These are phyloP conservation scores for Dactylellina sp. DNA, from an alignment of 2,329 filamentous ascomycete genomes.

Conservation along the genomic window DNA sequence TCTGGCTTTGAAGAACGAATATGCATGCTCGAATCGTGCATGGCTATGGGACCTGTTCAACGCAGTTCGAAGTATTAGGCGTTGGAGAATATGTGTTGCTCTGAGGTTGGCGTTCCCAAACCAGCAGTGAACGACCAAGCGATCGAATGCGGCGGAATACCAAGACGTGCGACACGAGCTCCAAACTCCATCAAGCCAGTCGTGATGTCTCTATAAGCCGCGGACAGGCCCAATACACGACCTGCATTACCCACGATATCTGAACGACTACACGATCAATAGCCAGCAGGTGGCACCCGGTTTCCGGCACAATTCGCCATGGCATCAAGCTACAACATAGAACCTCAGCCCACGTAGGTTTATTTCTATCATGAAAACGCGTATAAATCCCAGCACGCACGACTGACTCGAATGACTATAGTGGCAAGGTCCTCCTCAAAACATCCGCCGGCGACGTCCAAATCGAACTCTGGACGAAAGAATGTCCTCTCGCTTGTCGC, in stretches of 20 bases:
- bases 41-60: too few relatives aligned
- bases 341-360: constrained; percentile 49
- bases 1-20: too few relatives aligned
- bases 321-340: constrained; percentile 54
- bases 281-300: not conserved
- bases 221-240: not conserved
- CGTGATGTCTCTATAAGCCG: not conserved
- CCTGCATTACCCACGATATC: not conserved
- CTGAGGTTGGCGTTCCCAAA: constrained; percentile 49
- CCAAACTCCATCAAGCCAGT: constrained; percentile 7
- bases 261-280: not conserved
- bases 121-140: constrained; percentile 4
- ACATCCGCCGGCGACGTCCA: constrained; percentile 90
- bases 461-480: constrained; percentile 93
- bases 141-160: constrained; percentile 6
- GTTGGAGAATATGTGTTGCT: constrained; percentile 43
- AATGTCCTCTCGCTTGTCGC: constrained; percentile 88
- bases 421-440: constrained; percentile 85
- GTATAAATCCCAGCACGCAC: too few relatives aligned
- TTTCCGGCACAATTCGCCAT: constrained; percentile 14
- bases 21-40: too few relatives aligned
- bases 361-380: constrained; percentile 2
- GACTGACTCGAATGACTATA: constrained; percentile 33
- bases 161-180: constrained; percentile 13
- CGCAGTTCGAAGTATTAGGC: not conserved